A percentile compares a stretch with the other conserved stretches of the same genome.
Evolutionary conservation across 23 red algal genomes (phyloP).

Genomic region (Cyanidium caldarium): DNA sequence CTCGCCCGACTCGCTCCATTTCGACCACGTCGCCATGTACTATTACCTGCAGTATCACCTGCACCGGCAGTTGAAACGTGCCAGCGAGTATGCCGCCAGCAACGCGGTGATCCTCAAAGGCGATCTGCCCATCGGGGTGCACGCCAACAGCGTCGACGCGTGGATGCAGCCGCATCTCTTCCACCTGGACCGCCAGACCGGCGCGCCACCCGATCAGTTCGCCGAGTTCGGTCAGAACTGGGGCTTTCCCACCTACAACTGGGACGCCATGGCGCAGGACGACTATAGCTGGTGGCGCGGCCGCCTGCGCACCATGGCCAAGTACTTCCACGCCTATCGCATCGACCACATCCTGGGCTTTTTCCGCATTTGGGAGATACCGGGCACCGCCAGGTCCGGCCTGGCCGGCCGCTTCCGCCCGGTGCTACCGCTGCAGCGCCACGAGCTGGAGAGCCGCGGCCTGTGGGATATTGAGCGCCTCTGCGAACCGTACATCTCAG

Average conservation of each 20-base stretch:
- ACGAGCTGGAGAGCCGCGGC: slow-evolving; percentile 55
- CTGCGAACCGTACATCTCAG: slow-evolving; percentile 49
- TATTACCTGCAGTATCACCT: slow-evolving; percentile 92
- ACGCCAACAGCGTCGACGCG: slow-evolving; percentile 65
- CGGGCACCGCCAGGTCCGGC: slow-evolving; percentile 24
- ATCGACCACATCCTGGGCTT: slow-evolving; percentile 93
- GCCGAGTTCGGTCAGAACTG: slow-evolving; percentile 80
- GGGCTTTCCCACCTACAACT: slow-evolving; percentile 84
- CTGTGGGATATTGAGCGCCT: slow-evolving; percentile 89
- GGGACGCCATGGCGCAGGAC: slow-evolving; percentile 75
- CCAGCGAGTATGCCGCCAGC: slow-evolving; percentile 43
- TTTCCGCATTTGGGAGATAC: slow-evolving; percentile 93
- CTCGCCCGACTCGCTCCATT: slow-evolving; percentile 48
- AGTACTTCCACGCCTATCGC: slow-evolving; percentile 88
- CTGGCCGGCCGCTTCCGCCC: slow-evolving; percentile 58
- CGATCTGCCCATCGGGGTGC: slow-evolving; percentile 86
- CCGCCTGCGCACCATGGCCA: slow-evolving; percentile 54
- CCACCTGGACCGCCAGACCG: slow-evolving; percentile 48
- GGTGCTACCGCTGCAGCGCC: slow-evolving; percentile 20
- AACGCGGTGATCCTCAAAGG: slow-evolving; percentile 66
- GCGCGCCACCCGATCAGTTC: slow-evolving; percentile 80
- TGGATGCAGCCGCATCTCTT: slow-evolving; percentile 84
- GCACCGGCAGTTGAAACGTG: slow-evolving; percentile 54
- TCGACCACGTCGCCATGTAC: slow-evolving; percentile 52
- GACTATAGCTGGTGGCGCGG: slow-evolving; percentile 83